phyloP scores from a whole-genome alignment of 768 basidiomycete species.

The Rubroboletus pulcherrimus region DNA sequence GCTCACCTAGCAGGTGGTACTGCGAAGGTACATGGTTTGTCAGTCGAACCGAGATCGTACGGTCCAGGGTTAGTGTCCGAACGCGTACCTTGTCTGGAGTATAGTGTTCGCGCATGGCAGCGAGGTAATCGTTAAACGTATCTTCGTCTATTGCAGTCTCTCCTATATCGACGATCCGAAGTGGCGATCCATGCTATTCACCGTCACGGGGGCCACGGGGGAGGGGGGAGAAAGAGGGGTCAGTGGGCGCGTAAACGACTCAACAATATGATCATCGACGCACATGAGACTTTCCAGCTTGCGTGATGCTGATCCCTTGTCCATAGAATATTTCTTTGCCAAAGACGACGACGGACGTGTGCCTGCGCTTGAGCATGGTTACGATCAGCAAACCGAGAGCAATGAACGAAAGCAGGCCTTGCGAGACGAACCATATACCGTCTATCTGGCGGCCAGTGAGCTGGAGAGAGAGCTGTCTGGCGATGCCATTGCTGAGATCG shows the following conservation, averaged over 20 bases:
- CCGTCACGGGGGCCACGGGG: neutral
- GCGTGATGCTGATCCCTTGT: slow-evolving; percentile 69
- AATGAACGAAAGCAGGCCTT: too few relatives aligned
- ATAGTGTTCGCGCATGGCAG: slow-evolving; percentile 72
- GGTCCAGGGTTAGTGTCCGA: neutral
- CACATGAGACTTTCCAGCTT: slow-evolving; percentile 82
- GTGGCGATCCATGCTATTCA: slow-evolving; percentile 67
- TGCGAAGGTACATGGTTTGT: slow-evolving; percentile 25
- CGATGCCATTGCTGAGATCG: slow-evolving; percentile 87
- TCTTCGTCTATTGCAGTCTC: slow-evolving; percentile 77
- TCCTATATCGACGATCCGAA: slow-evolving; percentile 71
- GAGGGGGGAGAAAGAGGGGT: neutral
- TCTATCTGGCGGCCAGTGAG: slow-evolving; percentile 88
- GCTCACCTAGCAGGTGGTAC: slow-evolving; percentile 81
- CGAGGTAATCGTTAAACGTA: slow-evolving; percentile 82
- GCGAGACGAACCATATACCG: slow-evolving; percentile 73
- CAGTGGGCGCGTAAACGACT: neutral
- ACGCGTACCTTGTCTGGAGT: slow-evolving; percentile 79
- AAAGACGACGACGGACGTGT: slow-evolving; percentile 88
- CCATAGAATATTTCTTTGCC: slow-evolving; percentile 89
- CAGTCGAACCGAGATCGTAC: neutral
- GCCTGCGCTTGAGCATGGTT: slow-evolving; percentile 47
- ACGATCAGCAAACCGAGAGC: slow-evolving; percentile 2
- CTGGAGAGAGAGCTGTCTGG: slow-evolving; percentile 70
- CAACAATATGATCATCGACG: slow-evolving; percentile 23